Conservation (phyloP, 129 eudicot genomes). For the Centrapalus pauciflorus region DNA sequence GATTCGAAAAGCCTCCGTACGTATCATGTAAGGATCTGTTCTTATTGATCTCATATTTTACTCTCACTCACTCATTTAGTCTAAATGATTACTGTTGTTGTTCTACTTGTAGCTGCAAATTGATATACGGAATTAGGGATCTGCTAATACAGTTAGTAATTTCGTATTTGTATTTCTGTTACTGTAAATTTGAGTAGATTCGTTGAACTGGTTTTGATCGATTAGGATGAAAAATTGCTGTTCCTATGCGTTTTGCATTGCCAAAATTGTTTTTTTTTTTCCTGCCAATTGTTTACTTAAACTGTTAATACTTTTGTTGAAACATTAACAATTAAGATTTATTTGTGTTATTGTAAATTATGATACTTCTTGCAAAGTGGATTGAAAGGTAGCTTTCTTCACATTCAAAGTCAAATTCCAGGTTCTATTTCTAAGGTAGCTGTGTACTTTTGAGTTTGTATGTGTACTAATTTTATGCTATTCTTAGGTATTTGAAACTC, state of each 20-base stretch:
- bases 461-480: too few species aligned
- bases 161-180: neutral
- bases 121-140: neutral
- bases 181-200: neutral
- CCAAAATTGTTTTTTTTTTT: neutral
- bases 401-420: neutral
- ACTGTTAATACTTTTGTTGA: neutral
- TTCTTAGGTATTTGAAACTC: too few species aligned
- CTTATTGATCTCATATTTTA: neutral
- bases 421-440: neutral
- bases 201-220: neutral
- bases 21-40: constrained; percentile 20
- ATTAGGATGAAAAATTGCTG: neutral
- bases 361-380: neutral
- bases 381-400: neutral
- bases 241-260: neutral
- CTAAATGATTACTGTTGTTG: neutral
- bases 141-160: neutral
- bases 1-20: constrained; percentile 24
- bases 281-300: neutral
- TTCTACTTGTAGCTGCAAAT: neutral
- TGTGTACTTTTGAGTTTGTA: neutral
- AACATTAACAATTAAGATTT: neutral
- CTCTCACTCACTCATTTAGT: neutral
- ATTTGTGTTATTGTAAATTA: too few species aligned